Evolutionary conservation across 768 basidiomycete species (phyloP), one percentile per base, ranked within the genome.

Genomic region (Rhodosporidiobolus odoratus): DNA sequence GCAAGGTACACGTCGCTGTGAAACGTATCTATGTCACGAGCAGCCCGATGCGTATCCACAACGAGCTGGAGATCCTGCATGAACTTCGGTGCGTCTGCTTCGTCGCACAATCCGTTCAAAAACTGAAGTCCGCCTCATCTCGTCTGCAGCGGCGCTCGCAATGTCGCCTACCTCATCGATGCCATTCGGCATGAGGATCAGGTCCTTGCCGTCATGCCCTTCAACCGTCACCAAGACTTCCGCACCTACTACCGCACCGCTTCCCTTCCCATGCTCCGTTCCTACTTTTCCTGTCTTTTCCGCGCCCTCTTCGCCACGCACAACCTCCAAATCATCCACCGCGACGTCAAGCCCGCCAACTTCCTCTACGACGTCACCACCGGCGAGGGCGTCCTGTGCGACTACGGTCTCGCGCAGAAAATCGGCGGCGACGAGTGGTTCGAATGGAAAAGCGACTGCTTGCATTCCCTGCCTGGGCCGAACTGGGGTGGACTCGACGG

Each of bases 21-120:
- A 98, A 99, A 82, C 86, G 94, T 71, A 97, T 99, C 79, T 92
- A 98, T 78, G 94, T 93, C 16, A 98, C 96, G 1, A 94, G 92
- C 78, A 91, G 88, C 74, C 96, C 96, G 0, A 88, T 89, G 60
- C 84, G 95, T 30, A 94, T 98, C 76, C 84, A 87, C 56, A 99
- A 98, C 79, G 96, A 99, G 79, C 85, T 99, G 62, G 82, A 86
- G 12, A 93, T 99, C 66, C 85, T 99, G 83, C 88, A 92, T 77
- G 87, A 88, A 54, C 73, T 83, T 2, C 76, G 81, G 82, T 81
- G 62, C 69, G 80, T 73, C 6, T 23, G 17, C 25, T 48, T 6
- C 9, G n/a, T 34, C 34, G 15, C 8, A 9, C 37, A 21, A 23
- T 27, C 21, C 35, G 35, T 27, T 17, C 4, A 25, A 27, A 32